phyloP scores from a whole-genome alignment of 2,329 filamentous ascomycete genomes.

The Diplodia sapinea region DNA sequence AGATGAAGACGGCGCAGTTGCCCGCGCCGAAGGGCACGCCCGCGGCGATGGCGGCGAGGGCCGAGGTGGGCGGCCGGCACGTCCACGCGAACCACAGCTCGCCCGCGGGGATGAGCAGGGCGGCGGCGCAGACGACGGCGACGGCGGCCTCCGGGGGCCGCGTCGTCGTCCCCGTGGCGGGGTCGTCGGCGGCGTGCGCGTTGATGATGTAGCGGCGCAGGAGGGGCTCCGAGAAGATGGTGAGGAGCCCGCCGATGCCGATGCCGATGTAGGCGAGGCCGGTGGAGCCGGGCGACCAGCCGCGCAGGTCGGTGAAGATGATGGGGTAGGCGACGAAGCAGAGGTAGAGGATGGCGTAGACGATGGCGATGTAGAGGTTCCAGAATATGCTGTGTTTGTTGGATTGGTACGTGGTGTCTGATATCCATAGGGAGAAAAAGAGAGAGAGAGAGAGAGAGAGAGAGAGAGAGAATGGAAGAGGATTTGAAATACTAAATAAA shows the following conservation, averaged over 20 bases:
- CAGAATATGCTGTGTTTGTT: slow-evolving; percentile 67
- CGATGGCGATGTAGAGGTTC: slow-evolving; percentile 72
- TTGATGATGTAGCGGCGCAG: slow-evolving; percentile 76
- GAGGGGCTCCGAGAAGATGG: slow-evolving; percentile 58
- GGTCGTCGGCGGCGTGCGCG: too few species aligned
- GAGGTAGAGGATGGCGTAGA: slow-evolving; percentile 86
- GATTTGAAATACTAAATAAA: background rate
- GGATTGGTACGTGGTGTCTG: background rate
- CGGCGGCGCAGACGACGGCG: slow-evolving; percentile 77
- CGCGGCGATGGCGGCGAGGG: slow-evolving; percentile 78
- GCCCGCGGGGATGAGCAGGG: slow-evolving; percentile 74
- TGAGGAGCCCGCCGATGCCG: slow-evolving; percentile 59
- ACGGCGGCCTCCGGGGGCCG: slow-evolving; percentile 90
- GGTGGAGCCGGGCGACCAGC: slow-evolving; percentile 74
- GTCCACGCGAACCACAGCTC: slow-evolving; percentile 62
- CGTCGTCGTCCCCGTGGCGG: too few species aligned
- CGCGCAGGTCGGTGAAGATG: slow-evolving; percentile 75
- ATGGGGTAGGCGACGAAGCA: slow-evolving; percentile 92
- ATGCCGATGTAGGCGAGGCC: slow-evolving; percentile 81
- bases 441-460: too few species aligned
- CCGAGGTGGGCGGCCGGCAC: slow-evolving; percentile 74
- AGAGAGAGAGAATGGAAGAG: background rate
- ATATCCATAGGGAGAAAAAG: too few species aligned
- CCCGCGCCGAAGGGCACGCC: slow-evolving; percentile 80
- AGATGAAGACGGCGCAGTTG: slow-evolving; percentile 81